phyloP scores from a whole-genome alignment of 208 protist genomes.

The Porcisia deanei region DNA sequence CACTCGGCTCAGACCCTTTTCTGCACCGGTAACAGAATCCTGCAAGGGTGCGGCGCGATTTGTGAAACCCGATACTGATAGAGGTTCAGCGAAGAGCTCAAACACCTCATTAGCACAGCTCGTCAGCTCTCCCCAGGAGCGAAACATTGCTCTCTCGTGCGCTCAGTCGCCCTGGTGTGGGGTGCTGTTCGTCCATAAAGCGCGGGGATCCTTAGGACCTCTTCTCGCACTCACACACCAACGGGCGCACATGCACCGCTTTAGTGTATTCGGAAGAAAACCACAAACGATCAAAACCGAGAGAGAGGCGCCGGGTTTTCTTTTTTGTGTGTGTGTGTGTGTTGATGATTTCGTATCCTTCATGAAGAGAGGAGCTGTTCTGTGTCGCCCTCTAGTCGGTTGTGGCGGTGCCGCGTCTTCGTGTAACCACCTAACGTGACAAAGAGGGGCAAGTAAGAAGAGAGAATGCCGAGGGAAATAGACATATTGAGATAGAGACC shows the following conservation, averaged over 20 bases:
- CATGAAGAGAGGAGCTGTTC: neutral
- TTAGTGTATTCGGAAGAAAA: neutral
- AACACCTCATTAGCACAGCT: conserved; percentile 52
- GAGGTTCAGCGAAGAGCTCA: conserved; percentile 30
- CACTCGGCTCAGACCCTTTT: conserved; percentile 8
- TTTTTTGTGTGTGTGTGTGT: neutral
- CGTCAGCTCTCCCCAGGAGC: conserved; percentile 48
- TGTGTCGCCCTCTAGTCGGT: neutral
- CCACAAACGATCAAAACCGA: too few species aligned
- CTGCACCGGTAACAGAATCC: neutral
- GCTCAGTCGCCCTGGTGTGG: neutral
- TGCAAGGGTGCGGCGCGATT: neutral
- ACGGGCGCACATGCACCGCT: neutral
- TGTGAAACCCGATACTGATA: neutral
- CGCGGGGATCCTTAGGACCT: neutral
- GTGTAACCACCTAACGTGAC: neutral
- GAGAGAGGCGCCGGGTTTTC: neutral
- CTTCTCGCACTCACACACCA: neutral
- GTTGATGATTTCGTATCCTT: too few species aligned
- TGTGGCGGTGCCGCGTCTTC: neutral
- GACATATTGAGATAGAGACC: too few species aligned
- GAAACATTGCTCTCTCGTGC: conserved; percentile 39
- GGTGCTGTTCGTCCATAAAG: neutral
- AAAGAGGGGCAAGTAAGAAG: neutral
- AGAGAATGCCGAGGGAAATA: too few species aligned